Conservation (phyloP, 2,329 filamentous ascomycete species). For the Nothopassalora personata region DNA sequence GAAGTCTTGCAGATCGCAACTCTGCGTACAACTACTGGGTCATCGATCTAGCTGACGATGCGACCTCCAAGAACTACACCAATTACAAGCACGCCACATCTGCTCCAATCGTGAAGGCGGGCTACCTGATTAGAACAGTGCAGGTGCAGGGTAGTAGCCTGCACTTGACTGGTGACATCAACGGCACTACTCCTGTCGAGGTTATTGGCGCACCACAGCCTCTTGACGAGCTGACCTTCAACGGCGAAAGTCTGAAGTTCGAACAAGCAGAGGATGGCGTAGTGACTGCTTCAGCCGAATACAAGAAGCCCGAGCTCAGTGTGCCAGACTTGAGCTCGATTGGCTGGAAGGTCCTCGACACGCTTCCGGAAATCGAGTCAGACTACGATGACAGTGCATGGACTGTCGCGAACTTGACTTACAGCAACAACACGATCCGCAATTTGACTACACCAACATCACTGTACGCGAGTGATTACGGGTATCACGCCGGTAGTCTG, state of each 20-base stretch:
- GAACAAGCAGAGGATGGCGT: slow-evolving; percentile 33
- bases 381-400: slow-evolving; percentile 66
- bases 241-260: slow-evolving; percentile 43
- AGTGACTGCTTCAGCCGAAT: slow-evolving; percentile 50
- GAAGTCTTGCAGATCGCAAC: slow-evolving; percentile 50
- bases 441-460: slow-evolving; percentile 56
- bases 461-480: slow-evolving; percentile 67
- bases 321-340: slow-evolving; percentile 56
- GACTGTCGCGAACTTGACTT: slow-evolving; percentile 54
- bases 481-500: slow-evolving; percentile 63
- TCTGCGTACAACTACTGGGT: slow-evolving; percentile 67
- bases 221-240: slow-evolving; percentile 57
- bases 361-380: slow-evolving; percentile 61
- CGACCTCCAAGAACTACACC: slow-evolving; percentile 30
- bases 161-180: slow-evolving; percentile 65
- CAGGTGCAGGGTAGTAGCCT: slow-evolving; percentile 52
- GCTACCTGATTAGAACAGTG: slow-evolving; percentile 60
- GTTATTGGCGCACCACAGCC: slow-evolving; percentile 56
- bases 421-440: slow-evolving; percentile 56
- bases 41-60: slow-evolving; percentile 46
- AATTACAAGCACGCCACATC: slow-evolving; percentile 32
- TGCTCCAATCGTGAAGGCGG: slow-evolving; percentile 56
- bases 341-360: slow-evolving; percentile 65
- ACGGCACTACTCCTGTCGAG: slow-evolving; percentile 62
- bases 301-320: slow-evolving; percentile 45